A percentile compares a stretch with the other conserved stretches of the same genome.
Evolutionary conservation across 2,329 filamentous ascomycete genomes (phyloP).

Genomic region (Zalaria sp.): DNA sequence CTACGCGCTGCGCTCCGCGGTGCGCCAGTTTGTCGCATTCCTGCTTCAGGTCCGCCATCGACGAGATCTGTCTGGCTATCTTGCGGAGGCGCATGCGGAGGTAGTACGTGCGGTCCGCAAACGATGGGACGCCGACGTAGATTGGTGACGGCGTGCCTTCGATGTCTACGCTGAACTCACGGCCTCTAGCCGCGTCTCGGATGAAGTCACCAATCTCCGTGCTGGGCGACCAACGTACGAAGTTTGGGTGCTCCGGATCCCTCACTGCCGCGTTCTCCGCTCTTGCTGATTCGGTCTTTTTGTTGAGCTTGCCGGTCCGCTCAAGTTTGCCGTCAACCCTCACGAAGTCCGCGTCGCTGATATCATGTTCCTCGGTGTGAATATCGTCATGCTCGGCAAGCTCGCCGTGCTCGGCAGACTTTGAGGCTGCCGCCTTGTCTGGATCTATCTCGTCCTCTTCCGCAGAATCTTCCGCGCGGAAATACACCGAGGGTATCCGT

Average conservation of each 20-base stretch:
- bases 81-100: slow-evolving; percentile 63
- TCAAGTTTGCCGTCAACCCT: slow-evolving; percentile 35
- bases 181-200: slow-evolving; percentile 68
- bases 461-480: slow-evolving; percentile 64
- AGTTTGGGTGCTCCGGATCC: slow-evolving; percentile 40
- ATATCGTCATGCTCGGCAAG: slow-evolving; percentile 13
- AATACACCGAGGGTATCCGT: slow-evolving; percentile 59
- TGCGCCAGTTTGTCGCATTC: slow-evolving; percentile 72
- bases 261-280: slow-evolving; percentile 11
- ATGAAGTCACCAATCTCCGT: slow-evolving; percentile 94
- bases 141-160: slow-evolving; percentile 57
- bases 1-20: slow-evolving; percentile 61
- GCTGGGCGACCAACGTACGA: slow-evolving; percentile 76
- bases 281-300: slow-evolving; percentile 1
- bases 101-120: slow-evolving; percentile 83
- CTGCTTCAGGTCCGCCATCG: slow-evolving; percentile 59
- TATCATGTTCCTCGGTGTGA: slow-evolving; percentile 22
- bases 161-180: slow-evolving; percentile 74
- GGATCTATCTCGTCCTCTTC: slow-evolving; percentile 30
- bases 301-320: slow-evolving; percentile 29
- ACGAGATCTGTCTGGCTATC: slow-evolving; percentile 52
- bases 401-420: slow-evolving; percentile 21
- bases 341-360: slow-evolving; percentile 33
- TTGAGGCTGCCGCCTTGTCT: slow-evolving; percentile 10
- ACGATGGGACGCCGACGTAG: slow-evolving; percentile 69